A percentile compares a stretch with the other conserved stretches of the same genome.
phyloP scores from a whole-genome alignment of 2,329 filamentous ascomycete genomes.

The Fusarium nematophilum region DNA sequence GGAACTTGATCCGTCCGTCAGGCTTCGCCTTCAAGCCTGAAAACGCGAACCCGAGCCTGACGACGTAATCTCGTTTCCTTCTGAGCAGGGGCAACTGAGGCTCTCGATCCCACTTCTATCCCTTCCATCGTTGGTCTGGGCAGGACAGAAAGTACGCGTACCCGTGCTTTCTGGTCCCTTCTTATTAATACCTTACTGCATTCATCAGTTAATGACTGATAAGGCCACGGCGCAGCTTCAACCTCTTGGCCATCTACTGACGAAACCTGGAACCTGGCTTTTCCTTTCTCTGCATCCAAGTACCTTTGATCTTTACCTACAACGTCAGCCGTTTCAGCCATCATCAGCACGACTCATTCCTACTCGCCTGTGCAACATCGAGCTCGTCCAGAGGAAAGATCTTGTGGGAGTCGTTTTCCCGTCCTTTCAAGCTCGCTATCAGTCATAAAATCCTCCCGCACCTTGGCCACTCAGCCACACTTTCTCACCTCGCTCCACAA shows the following conservation, averaged over 20 bases:
- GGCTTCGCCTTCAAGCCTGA: too few relatives aligned
- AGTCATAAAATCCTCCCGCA: slow-evolving; percentile 13
- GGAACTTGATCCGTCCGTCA: not conserved
- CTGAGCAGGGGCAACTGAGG: slow-evolving; percentile 24
- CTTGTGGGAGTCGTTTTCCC: not conserved
- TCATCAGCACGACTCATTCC: not conserved
- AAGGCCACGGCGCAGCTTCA: slow-evolving; percentile 9
- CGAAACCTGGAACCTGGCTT: too few relatives aligned
- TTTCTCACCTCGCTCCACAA: slow-evolving; percentile 28
- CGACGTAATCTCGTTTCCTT: slow-evolving; percentile 11
- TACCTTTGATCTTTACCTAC: too few relatives aligned
- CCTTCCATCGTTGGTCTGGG: too few relatives aligned
- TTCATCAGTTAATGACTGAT: slow-evolving; percentile 18
- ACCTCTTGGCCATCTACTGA: not conserved
- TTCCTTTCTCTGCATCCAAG: not conserved
- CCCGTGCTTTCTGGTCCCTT: slow-evolving; percentile 14
- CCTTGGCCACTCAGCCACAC: slow-evolving; percentile 34
- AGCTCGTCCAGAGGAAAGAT: too few relatives aligned
- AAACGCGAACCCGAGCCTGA: slow-evolving; percentile 5
- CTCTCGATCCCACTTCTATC: too few relatives aligned
- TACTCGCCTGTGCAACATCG: too few relatives aligned
- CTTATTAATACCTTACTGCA: not conserved
- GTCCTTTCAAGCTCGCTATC: not conserved
- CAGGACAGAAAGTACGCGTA: too few relatives aligned
- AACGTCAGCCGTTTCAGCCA: not conserved